Percentiles rank a stretch among this genome's conserved stretches.
These are phyloP conservation scores for Ettlia oleoabundans DNA, from an alignment of 139 green algal genomes.

Conservation along the genomic window DNA sequence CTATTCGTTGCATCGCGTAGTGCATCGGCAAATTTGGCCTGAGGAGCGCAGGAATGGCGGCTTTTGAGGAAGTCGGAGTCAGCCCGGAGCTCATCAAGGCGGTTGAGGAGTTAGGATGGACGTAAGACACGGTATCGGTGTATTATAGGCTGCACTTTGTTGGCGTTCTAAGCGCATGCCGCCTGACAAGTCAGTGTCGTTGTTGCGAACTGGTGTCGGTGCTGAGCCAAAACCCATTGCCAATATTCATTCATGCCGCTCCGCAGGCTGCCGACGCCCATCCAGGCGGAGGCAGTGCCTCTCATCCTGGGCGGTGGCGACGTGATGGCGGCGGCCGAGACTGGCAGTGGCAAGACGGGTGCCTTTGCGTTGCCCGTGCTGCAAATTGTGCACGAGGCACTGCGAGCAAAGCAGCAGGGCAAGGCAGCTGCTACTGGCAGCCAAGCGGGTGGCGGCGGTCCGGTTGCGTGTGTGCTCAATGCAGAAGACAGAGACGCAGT, in stretches of 20 bases:
- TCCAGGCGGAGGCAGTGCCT: constrained; percentile 80
- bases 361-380: constrained; percentile 89
- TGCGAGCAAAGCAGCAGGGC: constrained; percentile 2
- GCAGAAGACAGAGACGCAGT: constrained; percentile 63
- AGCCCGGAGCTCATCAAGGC: constrained; percentile 71
- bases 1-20: neutral
- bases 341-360: constrained; percentile 91
- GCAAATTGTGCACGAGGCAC: constrained; percentile 30
- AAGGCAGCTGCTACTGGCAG: neutral
- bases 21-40: neutral
- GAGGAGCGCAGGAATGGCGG: constrained; percentile 39
- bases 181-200: too few species aligned
- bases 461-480: constrained; percentile 42
- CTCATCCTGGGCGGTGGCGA: constrained; percentile 88
- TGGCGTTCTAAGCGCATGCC: too few species aligned
- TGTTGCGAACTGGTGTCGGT: too few species aligned
- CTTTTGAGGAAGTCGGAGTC: constrained; percentile 80
- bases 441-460: neutral
- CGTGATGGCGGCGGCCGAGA: constrained; percentile 92
- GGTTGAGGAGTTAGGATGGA: constrained; percentile 78
- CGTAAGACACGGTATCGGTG: too few species aligned
- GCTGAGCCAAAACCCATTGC: too few species aligned
- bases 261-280: constrained; percentile 76
- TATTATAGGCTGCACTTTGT: too few species aligned
- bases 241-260: neutral